Evolutionary conservation across 176 grass and related monocot species (phyloP).

Genomic region (Oryza punctata): DNA sequence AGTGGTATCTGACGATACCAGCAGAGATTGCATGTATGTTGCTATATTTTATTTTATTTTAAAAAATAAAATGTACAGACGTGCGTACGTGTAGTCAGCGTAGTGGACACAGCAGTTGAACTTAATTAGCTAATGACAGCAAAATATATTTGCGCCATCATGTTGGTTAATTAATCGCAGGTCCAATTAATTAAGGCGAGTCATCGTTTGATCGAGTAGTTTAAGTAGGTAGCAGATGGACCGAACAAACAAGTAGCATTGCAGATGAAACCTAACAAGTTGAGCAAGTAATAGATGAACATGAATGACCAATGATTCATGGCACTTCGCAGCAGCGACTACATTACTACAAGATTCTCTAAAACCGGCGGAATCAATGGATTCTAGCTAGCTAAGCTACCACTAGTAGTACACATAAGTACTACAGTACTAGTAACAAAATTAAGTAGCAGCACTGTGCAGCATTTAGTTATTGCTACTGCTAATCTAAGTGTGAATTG

Average conservation of each 20-base stretch:
- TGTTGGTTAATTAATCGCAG: background rate
- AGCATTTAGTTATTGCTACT: background rate
- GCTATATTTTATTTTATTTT: background rate
- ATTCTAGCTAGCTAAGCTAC: background rate
- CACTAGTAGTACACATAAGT: background rate
- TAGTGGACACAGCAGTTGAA: background rate
- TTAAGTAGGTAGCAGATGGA: background rate
- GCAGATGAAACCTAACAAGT: background rate
- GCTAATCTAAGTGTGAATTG: background rate
- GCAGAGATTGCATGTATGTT: no score
- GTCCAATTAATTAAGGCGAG: background rate
- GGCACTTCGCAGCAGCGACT: background rate
- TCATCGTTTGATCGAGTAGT: background rate
- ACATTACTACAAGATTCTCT: background rate
- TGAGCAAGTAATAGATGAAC: background rate
- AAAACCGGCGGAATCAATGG: background rate
- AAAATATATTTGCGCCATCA: background rate
- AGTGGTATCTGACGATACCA: no score
- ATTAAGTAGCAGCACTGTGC: background rate
- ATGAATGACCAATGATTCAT: background rate
- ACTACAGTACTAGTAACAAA: background rate
- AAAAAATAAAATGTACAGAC: background rate
- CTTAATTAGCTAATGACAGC: background rate
- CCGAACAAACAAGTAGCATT: background rate
- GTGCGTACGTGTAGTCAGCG: background rate